Conservation (phyloP, 768 basidiomycete genomes). For the Xerocomellus intermedius region DNA sequence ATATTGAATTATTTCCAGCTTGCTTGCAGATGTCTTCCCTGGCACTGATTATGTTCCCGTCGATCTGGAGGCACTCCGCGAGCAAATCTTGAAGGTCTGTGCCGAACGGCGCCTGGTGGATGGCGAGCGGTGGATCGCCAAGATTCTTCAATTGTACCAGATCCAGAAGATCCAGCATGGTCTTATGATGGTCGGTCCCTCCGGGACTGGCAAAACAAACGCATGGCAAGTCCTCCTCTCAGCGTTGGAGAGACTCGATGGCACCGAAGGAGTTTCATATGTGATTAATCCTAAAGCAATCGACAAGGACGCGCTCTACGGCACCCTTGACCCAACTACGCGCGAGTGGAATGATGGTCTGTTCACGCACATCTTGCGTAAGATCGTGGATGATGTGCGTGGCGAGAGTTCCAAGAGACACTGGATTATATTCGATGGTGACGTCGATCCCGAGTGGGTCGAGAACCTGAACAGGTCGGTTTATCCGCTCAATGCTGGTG, state of each 20-base stretch:
- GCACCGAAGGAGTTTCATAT: conserved; percentile 88
- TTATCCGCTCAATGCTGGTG: neutral
- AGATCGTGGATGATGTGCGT: conserved; percentile 97
- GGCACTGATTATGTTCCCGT: conserved; percentile 90
- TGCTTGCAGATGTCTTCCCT: conserved; percentile 96
- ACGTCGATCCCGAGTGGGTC: conserved; percentile 99
- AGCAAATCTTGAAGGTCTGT: conserved; percentile 86
- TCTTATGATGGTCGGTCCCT: conserved; percentile 99
- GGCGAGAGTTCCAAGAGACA: conserved; percentile 96
- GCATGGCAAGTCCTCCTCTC: conserved; percentile 94
- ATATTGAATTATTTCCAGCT: conserved; percentile 40
- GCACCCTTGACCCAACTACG: conserved; percentile 94
- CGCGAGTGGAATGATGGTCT: conserved; percentile 99
- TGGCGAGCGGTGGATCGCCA: conserved; percentile 89
- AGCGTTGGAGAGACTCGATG: conserved; percentile 89
- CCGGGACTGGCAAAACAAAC: conserved; percentile 94
- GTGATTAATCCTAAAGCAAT: conserved; percentile 99
- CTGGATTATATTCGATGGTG: conserved; percentile 99
- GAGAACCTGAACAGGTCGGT: conserved; percentile 96
- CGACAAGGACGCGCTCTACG: conserved; percentile 97
- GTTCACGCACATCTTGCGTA: conserved; percentile 95
- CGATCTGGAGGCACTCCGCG: conserved; percentile 80
- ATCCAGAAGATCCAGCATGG: conserved; percentile 99
- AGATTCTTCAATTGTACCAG: conserved; percentile 97
- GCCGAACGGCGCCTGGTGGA: conserved; percentile 78